Conservation (phyloP, 805 yeast genomes). For the Lipomyces anomalus region DNA sequence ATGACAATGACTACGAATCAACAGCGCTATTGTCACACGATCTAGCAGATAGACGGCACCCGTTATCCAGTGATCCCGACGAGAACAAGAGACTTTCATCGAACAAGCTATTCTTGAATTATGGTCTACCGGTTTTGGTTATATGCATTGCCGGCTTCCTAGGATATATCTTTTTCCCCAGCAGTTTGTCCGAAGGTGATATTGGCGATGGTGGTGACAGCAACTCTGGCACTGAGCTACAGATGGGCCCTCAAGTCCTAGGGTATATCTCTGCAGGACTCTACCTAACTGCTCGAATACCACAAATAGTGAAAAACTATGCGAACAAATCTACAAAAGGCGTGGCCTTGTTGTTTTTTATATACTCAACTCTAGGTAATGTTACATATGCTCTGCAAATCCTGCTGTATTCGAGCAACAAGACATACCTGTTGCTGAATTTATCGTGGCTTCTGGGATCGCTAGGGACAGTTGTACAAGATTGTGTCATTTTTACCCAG, state of each 20-base stretch:
- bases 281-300: conserved; percentile 70
- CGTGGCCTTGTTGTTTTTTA: conserved; percentile 72
- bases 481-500: conserved; percentile 57
- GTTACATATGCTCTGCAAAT: conserved; percentile 71
- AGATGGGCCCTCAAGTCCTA: conserved; percentile 49
- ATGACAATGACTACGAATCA: conserved; percentile 1
- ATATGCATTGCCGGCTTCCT: conserved; percentile 57
- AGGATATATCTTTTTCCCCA: conserved; percentile 49
- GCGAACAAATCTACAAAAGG: conserved; percentile 76
- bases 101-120: conserved; percentile 7
- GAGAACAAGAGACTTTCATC: conserved; percentile 32
- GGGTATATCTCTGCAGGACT: conserved; percentile 66
- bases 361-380: conserved; percentile 70
- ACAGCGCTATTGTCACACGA: conserved; percentile 8
- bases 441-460: conserved; percentile 76
- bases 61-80: neutral
- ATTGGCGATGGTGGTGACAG: conserved; percentile 27
- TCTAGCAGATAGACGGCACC: neutral
- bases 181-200: conserved; percentile 12
- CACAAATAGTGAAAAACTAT: conserved; percentile 81
- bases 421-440: conserved; percentile 54
- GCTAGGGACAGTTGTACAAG: conserved; percentile 70
- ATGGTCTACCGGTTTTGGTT: conserved; percentile 53
- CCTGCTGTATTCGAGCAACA: conserved; percentile 57
- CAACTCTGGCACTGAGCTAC: conserved; percentile 25